phyloP scores from a whole-genome alignment of 371 early-diverging fungal genomes.

The Mycotypha africana region DNA sequence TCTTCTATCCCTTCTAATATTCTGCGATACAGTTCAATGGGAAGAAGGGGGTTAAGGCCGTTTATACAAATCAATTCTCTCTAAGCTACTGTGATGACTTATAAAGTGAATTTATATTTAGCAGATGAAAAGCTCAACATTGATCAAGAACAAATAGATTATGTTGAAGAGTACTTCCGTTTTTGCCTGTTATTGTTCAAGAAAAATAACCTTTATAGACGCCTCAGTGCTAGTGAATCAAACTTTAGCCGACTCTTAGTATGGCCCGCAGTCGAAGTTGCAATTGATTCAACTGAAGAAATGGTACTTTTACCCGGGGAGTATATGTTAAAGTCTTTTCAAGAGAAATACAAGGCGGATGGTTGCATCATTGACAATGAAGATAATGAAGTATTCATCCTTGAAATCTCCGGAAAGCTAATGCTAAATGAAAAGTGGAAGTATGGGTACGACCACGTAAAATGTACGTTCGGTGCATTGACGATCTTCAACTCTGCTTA shows the following conservation, averaged over 20 bases:
- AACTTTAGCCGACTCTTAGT: constrained; percentile 7
- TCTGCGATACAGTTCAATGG: too few relatives aligned
- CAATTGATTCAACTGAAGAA: constrained; percentile 6
- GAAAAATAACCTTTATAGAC: constrained; percentile 1
- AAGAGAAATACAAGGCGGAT: constrained; percentile 10
- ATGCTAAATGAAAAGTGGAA: constrained; percentile 3
- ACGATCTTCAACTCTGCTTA: constrained; percentile 4
- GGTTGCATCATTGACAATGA: constrained; percentile 4
- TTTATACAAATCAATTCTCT: too few relatives aligned
- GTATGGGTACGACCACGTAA: constrained; percentile 10
- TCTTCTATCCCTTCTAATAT: too few relatives aligned
- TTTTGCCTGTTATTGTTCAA: constrained; percentile 4
- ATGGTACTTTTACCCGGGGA: constrained; percentile 6
- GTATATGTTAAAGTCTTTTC: constrained; percentile 4
- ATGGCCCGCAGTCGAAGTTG: constrained; percentile 8
- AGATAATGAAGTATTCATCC: constrained; percentile 1
- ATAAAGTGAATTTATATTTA: too few relatives aligned
- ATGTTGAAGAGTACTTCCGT: constrained; percentile 8
- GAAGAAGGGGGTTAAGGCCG: too few relatives aligned
- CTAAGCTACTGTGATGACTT: too few relatives aligned
- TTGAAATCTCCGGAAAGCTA: constrained; percentile 4
- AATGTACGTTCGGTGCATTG: constrained; percentile 2
- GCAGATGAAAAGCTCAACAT: constrained; percentile 2
- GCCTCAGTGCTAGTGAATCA: constrained; percentile 4
- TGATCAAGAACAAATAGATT: constrained; percentile 2